Evolutionary conservation across 495 filamentous ascomycete genomes (phyloP).

Genomic region (Talaromyces wortmannii): DNA sequence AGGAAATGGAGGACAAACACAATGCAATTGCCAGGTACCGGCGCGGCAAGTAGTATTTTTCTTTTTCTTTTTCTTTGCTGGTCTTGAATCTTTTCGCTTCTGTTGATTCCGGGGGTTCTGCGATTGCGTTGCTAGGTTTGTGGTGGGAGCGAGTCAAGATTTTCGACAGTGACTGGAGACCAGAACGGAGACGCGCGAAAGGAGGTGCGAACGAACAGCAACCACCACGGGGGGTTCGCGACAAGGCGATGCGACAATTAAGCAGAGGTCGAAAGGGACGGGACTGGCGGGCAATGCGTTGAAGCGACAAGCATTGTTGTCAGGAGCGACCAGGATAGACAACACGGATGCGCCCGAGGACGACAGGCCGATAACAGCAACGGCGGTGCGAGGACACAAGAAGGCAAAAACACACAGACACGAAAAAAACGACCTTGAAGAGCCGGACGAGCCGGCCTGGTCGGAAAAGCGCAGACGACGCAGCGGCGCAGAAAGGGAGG

Average conservation of each 20-base stretch:
- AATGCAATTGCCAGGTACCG: not conserved
- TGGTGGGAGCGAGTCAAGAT: no score
- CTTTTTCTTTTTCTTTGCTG: no score
- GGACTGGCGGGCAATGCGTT: not conserved
- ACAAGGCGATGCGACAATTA: not conserved
- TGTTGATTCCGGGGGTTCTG: no score
- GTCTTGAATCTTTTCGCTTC: no score
- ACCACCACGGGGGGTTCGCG: not conserved
- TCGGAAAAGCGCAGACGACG: slow-evolving; percentile 6
- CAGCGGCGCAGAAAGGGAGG: slow-evolving; percentile 4
- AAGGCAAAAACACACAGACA: not conserved
- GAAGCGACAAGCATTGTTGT: not conserved
- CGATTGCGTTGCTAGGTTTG: no score
- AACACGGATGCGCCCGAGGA: not conserved
- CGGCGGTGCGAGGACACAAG: slow-evolving; percentile 13
- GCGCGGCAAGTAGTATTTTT: not conserved
- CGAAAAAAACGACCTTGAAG: slow-evolving; percentile 1
- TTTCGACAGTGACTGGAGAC: no score
- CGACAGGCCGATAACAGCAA: slow-evolving; percentile 9
- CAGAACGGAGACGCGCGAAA: not conserved
- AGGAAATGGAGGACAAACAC: not conserved
- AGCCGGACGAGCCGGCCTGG: slow-evolving; percentile 2
- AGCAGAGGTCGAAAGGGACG: not conserved
- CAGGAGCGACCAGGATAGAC: not conserved
- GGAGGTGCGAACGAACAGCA: not conserved